Conservation (phyloP, 306 rosid species). For the Sindora glabra region DNA sequence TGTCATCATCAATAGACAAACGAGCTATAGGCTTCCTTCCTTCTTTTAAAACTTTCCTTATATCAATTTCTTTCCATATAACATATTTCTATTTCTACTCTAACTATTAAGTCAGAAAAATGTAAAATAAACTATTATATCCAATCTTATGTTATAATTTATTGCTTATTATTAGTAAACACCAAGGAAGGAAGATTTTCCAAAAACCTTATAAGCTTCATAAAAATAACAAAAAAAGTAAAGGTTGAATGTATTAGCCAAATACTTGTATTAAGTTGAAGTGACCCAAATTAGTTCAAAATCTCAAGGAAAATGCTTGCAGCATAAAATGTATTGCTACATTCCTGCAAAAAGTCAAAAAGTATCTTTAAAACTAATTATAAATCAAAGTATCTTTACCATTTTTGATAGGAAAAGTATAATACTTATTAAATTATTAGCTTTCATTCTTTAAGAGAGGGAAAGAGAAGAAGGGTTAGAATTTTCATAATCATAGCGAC, state of each 20-base stretch:
- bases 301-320: constrained; percentile 98
- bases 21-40: constrained; percentile 86
- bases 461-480: too few relatives aligned
- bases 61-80: constrained; percentile 98
- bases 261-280: constrained; percentile 83
- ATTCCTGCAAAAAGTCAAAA: constrained; percentile 43
- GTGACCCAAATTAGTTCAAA: constrained; percentile 72
- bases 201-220: neutral
- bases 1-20: constrained; percentile 83
- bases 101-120: constrained; percentile 42
- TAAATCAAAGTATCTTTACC: neutral
- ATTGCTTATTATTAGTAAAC: constrained; percentile 1
- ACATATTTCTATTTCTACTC: constrained; percentile 98
- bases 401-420: neutral
- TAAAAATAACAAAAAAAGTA: neutral
- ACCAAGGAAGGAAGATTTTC: neutral
- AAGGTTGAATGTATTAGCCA: constrained; percentile 4
- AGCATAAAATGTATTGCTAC: constrained; percentile 98
- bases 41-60: constrained; percentile 95
- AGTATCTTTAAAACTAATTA: neutral
- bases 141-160: neutral
- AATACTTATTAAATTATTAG: too few relatives aligned
- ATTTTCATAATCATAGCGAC: too few relatives aligned
- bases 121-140: constrained; percentile 9
- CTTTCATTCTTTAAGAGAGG: too few relatives aligned